Conservation (phyloP, 1,139 yeast genomes). For the Sporopachydermia cereana region DNA sequence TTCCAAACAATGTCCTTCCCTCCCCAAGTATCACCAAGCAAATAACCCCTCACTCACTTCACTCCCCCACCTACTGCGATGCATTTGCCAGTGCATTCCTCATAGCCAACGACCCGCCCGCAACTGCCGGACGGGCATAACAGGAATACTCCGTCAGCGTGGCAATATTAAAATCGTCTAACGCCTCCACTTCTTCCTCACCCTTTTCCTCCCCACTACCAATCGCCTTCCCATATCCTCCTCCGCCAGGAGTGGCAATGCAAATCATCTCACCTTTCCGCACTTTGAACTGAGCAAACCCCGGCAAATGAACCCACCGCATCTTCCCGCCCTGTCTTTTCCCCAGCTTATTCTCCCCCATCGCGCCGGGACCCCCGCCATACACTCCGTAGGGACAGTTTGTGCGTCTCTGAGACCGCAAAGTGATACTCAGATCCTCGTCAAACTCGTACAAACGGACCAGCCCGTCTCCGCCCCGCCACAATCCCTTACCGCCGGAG, state of each 20-base stretch:
- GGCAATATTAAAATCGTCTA: neutral
- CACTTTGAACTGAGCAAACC: slow-evolving; percentile 12
- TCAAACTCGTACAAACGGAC: slow-evolving; percentile 51
- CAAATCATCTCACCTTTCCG: slow-evolving; percentile 22
- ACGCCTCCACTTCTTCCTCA: neutral
- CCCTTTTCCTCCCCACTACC: neutral
- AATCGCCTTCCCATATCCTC: slow-evolving; percentile 20
- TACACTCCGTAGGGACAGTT: slow-evolving; percentile 47
- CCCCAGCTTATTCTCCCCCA: slow-evolving; percentile 50
- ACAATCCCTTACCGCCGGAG: slow-evolving; percentile 49
- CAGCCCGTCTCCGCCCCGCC: slow-evolving; percentile 52
- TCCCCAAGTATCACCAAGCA: slow-evolving; percentile 36
- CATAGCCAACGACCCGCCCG: neutral
- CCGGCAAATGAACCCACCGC: slow-evolving; percentile 12
- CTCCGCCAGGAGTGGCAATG: slow-evolving; percentile 44
- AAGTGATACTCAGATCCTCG: slow-evolving; percentile 42
- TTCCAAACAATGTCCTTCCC: no score
- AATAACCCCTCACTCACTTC: no score
- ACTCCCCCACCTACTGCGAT: neutral
- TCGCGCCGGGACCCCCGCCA: slow-evolving; percentile 48
- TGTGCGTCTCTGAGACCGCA: slow-evolving; percentile 49
- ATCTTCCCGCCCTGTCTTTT: slow-evolving; percentile 17
- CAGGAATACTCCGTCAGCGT: neutral
- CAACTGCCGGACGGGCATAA: neutral
- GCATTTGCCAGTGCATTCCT: neutral